phyloP scores from a whole-genome alignment of 768 basidiomycete species.

The Leccinum subgranulosum region DNA sequence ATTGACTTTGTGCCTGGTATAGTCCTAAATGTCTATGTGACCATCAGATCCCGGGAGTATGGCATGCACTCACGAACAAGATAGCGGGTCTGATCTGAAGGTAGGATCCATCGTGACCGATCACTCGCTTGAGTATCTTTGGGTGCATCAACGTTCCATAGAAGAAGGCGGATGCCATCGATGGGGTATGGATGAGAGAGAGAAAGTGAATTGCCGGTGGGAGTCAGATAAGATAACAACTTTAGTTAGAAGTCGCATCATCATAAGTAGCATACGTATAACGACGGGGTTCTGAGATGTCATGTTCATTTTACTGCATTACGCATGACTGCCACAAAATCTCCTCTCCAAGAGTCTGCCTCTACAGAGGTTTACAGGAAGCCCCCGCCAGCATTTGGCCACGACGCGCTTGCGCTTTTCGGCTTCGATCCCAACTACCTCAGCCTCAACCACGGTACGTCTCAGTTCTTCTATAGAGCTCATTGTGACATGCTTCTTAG shows the following conservation, averaged over 20 bases:
- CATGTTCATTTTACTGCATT: too few species aligned
- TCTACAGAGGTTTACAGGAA: slow-evolving; percentile 19
- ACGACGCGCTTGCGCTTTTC: slow-evolving; percentile 50
- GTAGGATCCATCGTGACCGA: slow-evolving; percentile 61
- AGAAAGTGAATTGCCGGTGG: neutral
- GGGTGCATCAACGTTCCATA: slow-evolving; percentile 93
- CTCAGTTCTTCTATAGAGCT: neutral
- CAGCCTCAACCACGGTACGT: slow-evolving; percentile 63
- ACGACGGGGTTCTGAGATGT: too few species aligned
- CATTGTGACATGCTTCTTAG: slow-evolving; percentile 28
- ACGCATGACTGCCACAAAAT: slow-evolving; percentile 6
- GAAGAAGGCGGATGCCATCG: slow-evolving; percentile 62
- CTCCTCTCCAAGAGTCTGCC: neutral
- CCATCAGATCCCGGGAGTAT: neutral
- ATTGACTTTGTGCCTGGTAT: slow-evolving; percentile 79
- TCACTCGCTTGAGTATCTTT: slow-evolving; percentile 71
- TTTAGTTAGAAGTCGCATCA: neutral
- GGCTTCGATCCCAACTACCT: slow-evolving; percentile 56
- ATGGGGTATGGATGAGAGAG: neutral
- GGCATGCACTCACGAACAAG: slow-evolving; percentile 50
- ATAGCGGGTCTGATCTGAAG: slow-evolving; percentile 73
- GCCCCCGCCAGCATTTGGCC: slow-evolving; percentile 51
- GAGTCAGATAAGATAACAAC: neutral
- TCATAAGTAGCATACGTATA: too few species aligned
- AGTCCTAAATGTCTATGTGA: slow-evolving; percentile 43